phyloP scores from a whole-genome alignment of 192 early-diverging fungal genomes.

The Podila verticillata region DNA sequence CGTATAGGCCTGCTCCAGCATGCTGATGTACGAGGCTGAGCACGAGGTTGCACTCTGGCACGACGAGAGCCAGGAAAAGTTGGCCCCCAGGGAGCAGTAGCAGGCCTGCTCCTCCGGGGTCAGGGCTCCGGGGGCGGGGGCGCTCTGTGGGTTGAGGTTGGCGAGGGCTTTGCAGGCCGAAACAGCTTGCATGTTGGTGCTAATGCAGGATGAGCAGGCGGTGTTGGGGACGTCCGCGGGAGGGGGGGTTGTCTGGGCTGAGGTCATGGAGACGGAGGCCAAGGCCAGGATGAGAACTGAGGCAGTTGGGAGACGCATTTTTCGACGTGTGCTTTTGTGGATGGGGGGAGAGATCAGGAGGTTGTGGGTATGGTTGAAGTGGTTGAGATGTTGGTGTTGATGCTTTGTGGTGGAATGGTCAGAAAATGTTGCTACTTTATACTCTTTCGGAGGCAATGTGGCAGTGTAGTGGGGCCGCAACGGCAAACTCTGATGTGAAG shows the following conservation, averaged over 20 bases:
- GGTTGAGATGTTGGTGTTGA: neutral
- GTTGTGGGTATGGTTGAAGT: neutral
- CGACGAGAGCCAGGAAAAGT: conserved; percentile 1
- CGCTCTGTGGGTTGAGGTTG: neutral
- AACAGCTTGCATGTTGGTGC: neutral
- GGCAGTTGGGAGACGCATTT: conserved; percentile 16
- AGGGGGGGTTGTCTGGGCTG: neutral
- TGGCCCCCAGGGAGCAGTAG: conserved; percentile 3
- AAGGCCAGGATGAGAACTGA: conserved; percentile 6
- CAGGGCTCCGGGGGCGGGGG: neutral
- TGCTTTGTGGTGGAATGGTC: neutral
- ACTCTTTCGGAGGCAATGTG: too few relatives aligned
- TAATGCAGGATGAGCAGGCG: neutral
- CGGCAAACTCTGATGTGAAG: too few relatives aligned
- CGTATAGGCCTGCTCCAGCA: neutral
- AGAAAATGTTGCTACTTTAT: too few relatives aligned
- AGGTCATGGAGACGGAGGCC: conserved; percentile 5
- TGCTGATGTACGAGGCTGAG: neutral
- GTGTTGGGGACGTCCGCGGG: neutral
- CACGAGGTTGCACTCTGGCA: neutral
- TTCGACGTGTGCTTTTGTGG: neutral
- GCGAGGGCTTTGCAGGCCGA: neutral
- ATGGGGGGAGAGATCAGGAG: neutral
- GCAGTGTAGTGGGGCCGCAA: too few relatives aligned
- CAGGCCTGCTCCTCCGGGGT: neutral